Evolutionary conservation across 2,329 filamentous ascomycete genomes (phyloP), one percentile per base, ranked within the genome.

Genomic region (Periconia sp.): DNA sequence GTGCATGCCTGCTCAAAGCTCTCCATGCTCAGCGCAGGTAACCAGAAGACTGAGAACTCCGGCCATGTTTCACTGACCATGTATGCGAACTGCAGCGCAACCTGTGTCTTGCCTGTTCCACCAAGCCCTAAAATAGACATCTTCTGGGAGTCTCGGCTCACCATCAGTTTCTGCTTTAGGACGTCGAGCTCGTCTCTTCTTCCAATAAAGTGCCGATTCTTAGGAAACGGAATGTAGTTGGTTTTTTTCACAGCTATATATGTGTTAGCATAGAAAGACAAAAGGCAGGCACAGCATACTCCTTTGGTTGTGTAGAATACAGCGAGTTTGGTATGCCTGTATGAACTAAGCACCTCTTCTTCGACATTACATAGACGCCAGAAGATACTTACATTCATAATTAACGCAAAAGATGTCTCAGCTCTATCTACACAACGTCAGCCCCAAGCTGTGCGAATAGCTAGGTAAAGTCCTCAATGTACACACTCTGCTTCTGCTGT

Each of bases 101-200:
- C 31, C 37, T 65, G 56, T 25, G 65, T 67, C 50, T 69, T 69
- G 33, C 65, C 63, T 0, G 50, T 46, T 9, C 65, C 60, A 18
- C 64, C 61, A 5, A 66, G 60, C 8, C 65, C 57, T 6, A 56
- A 36, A 12, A 69, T 50, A 1, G 61, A 53, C 33, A 66, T 39
- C 29, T 54, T 57, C 37, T 60, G 34, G 49, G 50, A 61, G 26
- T 53, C 48, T 36, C 42, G 25, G 5, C 51, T 37, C 1, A 48
- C 45, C 13, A 67, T 25, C 6, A 66, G 50, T 43, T 40, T 56
- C 40, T 59, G 48, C 25, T 51, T 46, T 8, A 66, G 50, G 18
- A 33, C 22, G 11, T 50, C 30, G 22, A 69, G 63, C 42, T 65
- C 51, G 10, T 37, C 21, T 13, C 12, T 39, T 34, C 58, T 46